Evolutionary conservation across 2,329 filamentous ascomycete genomes (phyloP).

Genomic region (Pseudogymnoascus sp.): DNA sequence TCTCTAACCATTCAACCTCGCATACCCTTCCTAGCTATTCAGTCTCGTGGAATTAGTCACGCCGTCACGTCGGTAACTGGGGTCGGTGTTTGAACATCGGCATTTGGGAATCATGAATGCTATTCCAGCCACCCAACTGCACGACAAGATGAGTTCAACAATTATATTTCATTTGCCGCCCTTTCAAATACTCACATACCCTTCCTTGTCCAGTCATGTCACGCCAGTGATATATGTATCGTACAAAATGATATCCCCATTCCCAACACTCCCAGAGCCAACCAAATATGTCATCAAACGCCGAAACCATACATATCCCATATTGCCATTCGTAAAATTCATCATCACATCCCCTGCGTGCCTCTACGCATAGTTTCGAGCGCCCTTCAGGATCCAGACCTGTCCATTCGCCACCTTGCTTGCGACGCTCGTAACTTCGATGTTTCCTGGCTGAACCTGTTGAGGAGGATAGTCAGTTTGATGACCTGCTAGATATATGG

Average conservation of each 20-base stretch:
- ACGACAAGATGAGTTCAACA: background rate
- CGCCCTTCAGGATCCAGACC: constrained; percentile 51
- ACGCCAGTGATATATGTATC: background rate
- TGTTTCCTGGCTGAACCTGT: constrained; percentile 67
- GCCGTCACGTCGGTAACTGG: background rate
- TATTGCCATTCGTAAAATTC: background rate
- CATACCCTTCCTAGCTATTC: background rate
- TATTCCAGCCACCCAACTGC: background rate
- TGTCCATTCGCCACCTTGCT: constrained; percentile 80
- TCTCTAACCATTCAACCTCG: background rate
- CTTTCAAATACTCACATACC: background rate
- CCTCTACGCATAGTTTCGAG: constrained; percentile 30
- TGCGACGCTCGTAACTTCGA: constrained; percentile 68
- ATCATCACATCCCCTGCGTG: background rate
- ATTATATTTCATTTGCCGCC: background rate
- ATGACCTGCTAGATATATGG: background rate
- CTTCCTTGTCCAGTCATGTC: background rate
- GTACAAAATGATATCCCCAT: background rate
- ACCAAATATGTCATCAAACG: background rate
- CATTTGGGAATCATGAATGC: background rate
- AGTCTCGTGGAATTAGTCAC: background rate
- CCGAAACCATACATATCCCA: background rate
- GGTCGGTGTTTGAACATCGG: background rate
- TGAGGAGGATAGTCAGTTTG: constrained; percentile 10
- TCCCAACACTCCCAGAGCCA: background rate